Evolutionary conservation across 768 basidiomycete genomes (phyloP).

Genomic region (Calocera cornea): DNA sequence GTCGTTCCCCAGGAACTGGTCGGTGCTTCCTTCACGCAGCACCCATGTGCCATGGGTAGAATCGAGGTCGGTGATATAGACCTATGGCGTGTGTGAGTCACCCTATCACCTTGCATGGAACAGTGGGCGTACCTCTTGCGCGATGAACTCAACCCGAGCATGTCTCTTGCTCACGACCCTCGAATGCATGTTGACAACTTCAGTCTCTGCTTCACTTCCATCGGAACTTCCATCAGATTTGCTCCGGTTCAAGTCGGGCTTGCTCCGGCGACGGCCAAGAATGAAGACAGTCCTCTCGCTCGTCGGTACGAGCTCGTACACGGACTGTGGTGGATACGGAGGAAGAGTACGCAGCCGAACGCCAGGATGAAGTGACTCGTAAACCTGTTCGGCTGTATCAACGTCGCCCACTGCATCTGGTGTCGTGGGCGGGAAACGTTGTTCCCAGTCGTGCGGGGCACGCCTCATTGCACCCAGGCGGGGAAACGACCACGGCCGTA

Average conservation of each 20-base stretch:
- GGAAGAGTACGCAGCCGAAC: neutral
- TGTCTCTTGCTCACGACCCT: slow-evolving; percentile 2
- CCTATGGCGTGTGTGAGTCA: neutral
- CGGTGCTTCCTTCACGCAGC: neutral
- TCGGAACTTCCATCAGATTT: neutral
- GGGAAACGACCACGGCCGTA: neutral
- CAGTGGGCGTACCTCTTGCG: neutral
- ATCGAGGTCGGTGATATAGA: neutral
- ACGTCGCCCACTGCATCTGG: neutral
- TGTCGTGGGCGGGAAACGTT: neutral
- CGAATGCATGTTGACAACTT: neutral
- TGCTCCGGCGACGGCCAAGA: neutral
- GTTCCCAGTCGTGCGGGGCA: neutral
- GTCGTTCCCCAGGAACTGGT: neutral
- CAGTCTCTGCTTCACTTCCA: neutral
- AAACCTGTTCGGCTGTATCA: neutral
- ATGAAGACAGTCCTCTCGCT: neutral
- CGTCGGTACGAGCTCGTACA: neutral
- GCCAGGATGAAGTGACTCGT: neutral
- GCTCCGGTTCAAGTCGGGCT: neutral
- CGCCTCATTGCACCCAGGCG: neutral
- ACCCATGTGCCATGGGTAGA: neutral
- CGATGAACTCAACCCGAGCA: neutral
- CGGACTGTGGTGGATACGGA: neutral
- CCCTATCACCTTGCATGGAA: neutral